These are phyloP conservation scores for Ogataea salicorniae DNA, from an alignment of 805 yeast genomes.

Conservation along the genomic window DNA sequence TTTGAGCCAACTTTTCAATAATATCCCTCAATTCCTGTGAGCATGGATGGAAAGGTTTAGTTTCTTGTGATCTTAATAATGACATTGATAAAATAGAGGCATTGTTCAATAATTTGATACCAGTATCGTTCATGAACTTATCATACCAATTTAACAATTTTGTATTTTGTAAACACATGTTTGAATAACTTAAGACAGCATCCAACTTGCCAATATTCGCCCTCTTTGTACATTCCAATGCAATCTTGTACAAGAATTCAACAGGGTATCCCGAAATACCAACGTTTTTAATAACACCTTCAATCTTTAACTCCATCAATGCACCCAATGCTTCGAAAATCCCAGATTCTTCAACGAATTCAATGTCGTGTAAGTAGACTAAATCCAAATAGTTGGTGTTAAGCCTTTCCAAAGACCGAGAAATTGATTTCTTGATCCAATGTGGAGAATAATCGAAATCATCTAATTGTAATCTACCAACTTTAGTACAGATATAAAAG, in stretches of 20 bases:
- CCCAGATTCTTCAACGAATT: constrained; percentile 57
- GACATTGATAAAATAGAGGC: constrained; percentile 92
- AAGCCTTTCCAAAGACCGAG: constrained; percentile 62
- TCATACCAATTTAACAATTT: constrained; percentile 41
- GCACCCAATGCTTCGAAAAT: constrained; percentile 60
- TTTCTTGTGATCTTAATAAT: constrained; percentile 58
- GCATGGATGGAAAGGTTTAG: constrained; percentile 82
- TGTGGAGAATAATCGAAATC: constrained; percentile 71
- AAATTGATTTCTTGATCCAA: constrained; percentile 56
- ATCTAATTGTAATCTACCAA: constrained; percentile 65
- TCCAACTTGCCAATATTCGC: constrained; percentile 61
- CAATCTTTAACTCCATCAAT: constrained; percentile 52
- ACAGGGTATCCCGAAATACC: constrained; percentile 91
- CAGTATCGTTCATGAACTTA: constrained; percentile 46
- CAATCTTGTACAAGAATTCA: constrained; percentile 52
- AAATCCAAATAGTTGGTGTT: constrained; percentile 67
- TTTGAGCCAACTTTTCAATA: constrained; percentile 39
- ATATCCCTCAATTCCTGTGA: constrained; percentile 49
- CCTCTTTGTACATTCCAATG: constrained; percentile 31
- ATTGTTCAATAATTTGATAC: constrained; percentile 57
- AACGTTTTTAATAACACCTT: constrained; percentile 57
- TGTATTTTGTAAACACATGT: constrained; percentile 78
- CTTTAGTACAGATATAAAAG: constrained; percentile 76
- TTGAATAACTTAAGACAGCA: constrained; percentile 70
- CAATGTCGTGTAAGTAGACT: constrained; percentile 86